Percentiles rank a stretch among this genome's conserved stretches.
Evolutionary conservation across 2,329 filamentous ascomycete genomes (phyloP).

Genomic region (Zasmidium citrigriseum): DNA sequence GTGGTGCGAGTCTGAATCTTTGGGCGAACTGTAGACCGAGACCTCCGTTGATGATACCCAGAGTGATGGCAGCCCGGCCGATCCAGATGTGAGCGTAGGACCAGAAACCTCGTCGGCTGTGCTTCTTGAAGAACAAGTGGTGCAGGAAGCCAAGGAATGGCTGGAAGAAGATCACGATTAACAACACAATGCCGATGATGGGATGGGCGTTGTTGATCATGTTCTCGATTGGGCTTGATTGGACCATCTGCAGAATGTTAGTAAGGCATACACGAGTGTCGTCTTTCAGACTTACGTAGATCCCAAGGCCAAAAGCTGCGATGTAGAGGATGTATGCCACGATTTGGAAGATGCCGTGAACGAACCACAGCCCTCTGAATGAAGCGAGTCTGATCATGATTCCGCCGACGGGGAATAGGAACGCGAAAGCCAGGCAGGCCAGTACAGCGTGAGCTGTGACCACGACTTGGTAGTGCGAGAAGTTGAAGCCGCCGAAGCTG

Average conservation of each 20-base stretch:
- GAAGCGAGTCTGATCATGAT: slow-evolving; percentile 49
- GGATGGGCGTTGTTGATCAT: slow-evolving; percentile 47
- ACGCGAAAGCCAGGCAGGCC: slow-evolving; percentile 47
- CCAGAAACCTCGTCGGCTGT: slow-evolving; percentile 47
- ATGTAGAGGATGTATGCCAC: slow-evolving; percentile 52
- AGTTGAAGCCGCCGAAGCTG: slow-evolving; percentile 7
- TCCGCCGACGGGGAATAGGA: slow-evolving; percentile 49
- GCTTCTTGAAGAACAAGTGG: slow-evolving; percentile 54
- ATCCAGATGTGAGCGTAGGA: slow-evolving; percentile 57
- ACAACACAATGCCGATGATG: slow-evolving; percentile 56
- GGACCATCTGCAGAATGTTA: slow-evolving; percentile 4
- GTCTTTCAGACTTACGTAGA: slow-evolving; percentile 36
- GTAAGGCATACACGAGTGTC: not conserved
- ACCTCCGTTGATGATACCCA: slow-evolving; percentile 60
- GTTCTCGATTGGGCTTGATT: slow-evolving; percentile 1
- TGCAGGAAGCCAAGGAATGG: slow-evolving; percentile 56
- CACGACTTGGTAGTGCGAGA: slow-evolving; percentile 32
- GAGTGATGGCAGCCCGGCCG: slow-evolving; percentile 51
- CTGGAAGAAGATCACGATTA: slow-evolving; percentile 57
- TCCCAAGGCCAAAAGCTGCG: slow-evolving; percentile 54
- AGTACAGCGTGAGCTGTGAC: slow-evolving; percentile 49
- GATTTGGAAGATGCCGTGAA: slow-evolving; percentile 52
- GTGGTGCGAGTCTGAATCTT: slow-evolving; percentile 33
- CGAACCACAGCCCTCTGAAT: slow-evolving; percentile 46
- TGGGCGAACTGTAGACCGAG: slow-evolving; percentile 54